These are phyloP conservation scores for Linnemannia exigua DNA, from an alignment of 192 early-diverging fungal genomes.

Conservation along the genomic window DNA sequence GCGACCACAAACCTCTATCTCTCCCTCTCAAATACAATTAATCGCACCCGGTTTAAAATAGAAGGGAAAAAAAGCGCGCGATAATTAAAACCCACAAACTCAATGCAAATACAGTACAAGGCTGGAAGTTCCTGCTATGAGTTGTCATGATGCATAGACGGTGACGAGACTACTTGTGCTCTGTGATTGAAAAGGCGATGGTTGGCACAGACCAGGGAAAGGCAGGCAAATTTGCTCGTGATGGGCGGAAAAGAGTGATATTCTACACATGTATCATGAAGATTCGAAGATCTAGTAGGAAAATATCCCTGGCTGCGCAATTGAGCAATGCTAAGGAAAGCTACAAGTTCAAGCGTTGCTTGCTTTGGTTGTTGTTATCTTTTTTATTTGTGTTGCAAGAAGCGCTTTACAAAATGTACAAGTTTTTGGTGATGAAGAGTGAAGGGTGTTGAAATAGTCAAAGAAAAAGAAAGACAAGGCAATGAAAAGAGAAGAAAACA, in stretches of 20 bases:
- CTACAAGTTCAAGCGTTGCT: too few relatives aligned
- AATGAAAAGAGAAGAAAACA: neutral
- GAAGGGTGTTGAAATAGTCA: neutral
- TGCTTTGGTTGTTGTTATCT: neutral
- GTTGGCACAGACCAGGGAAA: too few relatives aligned
- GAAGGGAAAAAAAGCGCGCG: neutral
- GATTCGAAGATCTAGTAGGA: too few relatives aligned
- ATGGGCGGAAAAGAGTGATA: too few relatives aligned
- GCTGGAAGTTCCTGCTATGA: too few relatives aligned
- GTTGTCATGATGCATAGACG: too few relatives aligned
- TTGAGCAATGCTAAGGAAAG: too few relatives aligned
- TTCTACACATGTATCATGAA: too few relatives aligned
- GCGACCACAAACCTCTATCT: neutral
- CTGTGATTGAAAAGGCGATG: too few relatives aligned
- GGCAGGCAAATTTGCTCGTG: too few relatives aligned
- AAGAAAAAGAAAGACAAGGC: neutral
- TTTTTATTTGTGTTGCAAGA: conserved; percentile 15
- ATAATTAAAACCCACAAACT: neutral
- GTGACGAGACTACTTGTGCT: too few relatives aligned
- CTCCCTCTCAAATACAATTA: neutral
- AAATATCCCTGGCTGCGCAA: too few relatives aligned
- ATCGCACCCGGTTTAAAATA: neutral
- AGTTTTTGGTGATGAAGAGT: neutral
- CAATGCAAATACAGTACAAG: neutral
- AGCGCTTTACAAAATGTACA: conserved; percentile 34